These are phyloP conservation scores for Malus asiatica DNA, from an alignment of 306 rosid species.

Conservation along the genomic window DNA sequence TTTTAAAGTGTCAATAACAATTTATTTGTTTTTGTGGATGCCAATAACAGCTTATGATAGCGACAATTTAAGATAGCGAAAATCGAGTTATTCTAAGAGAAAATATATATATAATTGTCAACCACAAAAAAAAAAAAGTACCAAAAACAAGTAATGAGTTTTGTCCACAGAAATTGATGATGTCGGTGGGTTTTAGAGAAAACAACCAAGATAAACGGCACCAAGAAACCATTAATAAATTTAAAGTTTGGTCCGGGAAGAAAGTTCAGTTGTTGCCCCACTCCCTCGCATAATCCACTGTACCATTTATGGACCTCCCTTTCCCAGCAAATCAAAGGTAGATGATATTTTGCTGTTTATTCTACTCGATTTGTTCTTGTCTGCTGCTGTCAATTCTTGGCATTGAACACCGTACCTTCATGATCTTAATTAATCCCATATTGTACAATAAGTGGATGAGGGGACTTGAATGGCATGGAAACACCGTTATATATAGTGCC, in stretches of 20 bases:
- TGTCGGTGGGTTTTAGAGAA: neutral
- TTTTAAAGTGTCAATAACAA: no score
- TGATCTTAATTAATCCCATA: neutral
- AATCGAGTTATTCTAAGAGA: no score
- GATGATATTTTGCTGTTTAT: no score
- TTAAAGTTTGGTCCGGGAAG: neutral
- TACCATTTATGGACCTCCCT: neutral
- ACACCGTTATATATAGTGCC: no score
- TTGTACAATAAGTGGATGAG: neutral
- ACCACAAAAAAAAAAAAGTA: no score
- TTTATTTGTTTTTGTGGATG: no score
- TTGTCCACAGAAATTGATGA: neutral
- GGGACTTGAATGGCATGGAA: neutral
- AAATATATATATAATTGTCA: no score
- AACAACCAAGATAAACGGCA: neutral
- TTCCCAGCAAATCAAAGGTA: no score
- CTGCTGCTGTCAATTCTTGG: neutral
- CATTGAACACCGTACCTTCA: neutral
- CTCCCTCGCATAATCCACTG: neutral
- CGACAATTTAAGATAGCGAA: no score
- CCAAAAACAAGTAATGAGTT: neutral
- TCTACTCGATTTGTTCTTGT: no score
- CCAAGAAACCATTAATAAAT: neutral
- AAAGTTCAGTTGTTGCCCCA: neutral
- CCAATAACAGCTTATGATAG: no score